Conservation (phyloP, 305 asterid species). For the Fraxinus floribunda region DNA sequence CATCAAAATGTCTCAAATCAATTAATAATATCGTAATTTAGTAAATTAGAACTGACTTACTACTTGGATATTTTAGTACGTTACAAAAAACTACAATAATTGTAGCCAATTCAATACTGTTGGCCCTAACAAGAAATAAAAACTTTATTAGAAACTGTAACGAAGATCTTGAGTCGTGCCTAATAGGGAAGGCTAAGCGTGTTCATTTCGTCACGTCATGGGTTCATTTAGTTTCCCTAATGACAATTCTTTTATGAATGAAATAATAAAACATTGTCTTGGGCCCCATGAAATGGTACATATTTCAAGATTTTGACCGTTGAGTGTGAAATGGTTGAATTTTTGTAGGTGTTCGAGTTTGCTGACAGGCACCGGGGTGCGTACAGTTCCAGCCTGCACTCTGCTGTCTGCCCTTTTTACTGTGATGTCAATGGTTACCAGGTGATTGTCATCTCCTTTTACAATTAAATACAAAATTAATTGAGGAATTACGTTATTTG, state of each 20-base stretch:
- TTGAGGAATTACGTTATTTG: too few species aligned
- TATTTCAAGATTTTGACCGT: constrained; percentile 26
- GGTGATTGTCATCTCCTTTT: constrained; percentile 31
- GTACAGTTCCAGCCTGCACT: constrained; percentile 63
- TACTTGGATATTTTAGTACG: too few species aligned
- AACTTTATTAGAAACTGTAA: not conserved
- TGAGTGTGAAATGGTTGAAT: constrained; percentile 18
- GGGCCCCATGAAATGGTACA: not conserved
- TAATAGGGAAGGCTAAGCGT: not conserved
- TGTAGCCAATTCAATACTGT: not conserved
- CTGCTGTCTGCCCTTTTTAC: constrained; percentile 86
- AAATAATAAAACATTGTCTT: not conserved
- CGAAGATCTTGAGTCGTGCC: not conserved
- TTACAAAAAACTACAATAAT: not conserved
- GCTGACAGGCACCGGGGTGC: constrained; percentile 88
- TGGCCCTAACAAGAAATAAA: too few species aligned
- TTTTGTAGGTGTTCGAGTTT: constrained; percentile 70
- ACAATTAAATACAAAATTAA: not conserved
- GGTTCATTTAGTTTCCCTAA: not conserved
- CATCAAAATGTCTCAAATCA: not conserved
- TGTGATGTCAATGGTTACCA: constrained; percentile 82
- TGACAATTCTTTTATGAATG: too few species aligned
- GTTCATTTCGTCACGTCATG: not conserved
- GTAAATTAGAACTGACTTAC: too few species aligned
- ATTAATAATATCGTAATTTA: too few species aligned